These are phyloP conservation scores for Prototheca wickerhamii DNA, from an alignment of 163 green algal species.

Conservation along the genomic window DNA sequence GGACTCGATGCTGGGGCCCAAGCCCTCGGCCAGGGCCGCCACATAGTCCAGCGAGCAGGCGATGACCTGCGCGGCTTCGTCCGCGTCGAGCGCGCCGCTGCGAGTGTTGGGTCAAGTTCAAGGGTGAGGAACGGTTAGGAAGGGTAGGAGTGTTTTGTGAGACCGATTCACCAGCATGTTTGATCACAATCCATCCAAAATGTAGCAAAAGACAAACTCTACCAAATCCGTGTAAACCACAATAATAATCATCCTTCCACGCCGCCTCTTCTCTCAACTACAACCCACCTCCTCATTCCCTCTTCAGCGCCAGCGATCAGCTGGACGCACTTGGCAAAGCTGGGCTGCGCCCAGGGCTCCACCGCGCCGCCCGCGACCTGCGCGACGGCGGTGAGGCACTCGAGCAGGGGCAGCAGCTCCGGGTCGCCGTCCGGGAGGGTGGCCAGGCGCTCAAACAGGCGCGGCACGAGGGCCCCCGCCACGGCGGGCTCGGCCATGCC, in stretches of 20 bases:
- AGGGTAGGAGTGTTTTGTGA: background rate
- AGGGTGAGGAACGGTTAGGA: background rate
- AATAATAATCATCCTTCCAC: background rate
- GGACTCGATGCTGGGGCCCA: constrained; percentile 55
- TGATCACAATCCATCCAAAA: too few species aligned
- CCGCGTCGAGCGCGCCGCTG: constrained; percentile 10
- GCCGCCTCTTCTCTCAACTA: background rate
- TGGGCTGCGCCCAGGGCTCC: constrained; percentile 49
- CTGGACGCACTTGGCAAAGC: constrained; percentile 51
- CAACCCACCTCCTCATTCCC: constrained; percentile 5
- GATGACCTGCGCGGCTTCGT: constrained; percentile 46
- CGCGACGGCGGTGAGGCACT: constrained; percentile 60
- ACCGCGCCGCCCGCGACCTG: constrained; percentile 26
- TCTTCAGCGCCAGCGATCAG: constrained; percentile 37
- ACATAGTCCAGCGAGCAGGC: constrained; percentile 75
- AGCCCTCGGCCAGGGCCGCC: constrained; percentile 48
- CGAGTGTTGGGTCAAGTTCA: constrained; percentile 1
- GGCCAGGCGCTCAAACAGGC: constrained; percentile 39
- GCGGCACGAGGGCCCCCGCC: constrained; percentile 36
- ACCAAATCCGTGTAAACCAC: too few species aligned
- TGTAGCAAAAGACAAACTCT: too few species aligned
- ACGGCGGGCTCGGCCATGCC: constrained; percentile 31
- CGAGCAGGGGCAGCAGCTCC: constrained; percentile 77
- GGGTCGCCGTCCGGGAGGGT: constrained; percentile 46
- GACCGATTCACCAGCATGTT: too few species aligned